Base-by-base conservation (phyloP, 345 rosid genomes). In the Salix udensis region DNA sequence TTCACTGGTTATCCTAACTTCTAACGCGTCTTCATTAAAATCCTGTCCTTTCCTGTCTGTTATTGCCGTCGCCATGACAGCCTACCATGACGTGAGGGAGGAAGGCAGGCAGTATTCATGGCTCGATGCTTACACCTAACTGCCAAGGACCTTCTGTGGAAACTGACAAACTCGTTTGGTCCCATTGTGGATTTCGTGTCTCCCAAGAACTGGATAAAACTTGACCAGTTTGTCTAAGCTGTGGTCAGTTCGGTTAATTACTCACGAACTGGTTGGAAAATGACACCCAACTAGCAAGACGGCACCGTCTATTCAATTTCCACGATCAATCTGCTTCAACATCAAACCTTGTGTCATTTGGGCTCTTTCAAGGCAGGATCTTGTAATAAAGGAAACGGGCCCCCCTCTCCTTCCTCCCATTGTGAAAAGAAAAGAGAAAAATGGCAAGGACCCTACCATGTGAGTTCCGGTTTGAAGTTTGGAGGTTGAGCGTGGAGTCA, bases 371-470 rank as follows among this genome's bases (percentile, higher is more conserved):
- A 46, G 18, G 52, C 52, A 46, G 4, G 52, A 46, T 46, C 19
- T 46, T 46, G 4, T 14, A 13, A 3, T 46, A 12, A 46, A 46
- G 52, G 52, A 46, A 46, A 42, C 46, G 18, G 52, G 0, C 16
- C 19, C 52, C 52, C 52, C 18, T 15, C 6, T 15, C 18, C 19
- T 46, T 14, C 19, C 4, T 14, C 6, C 52, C 52, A 4, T 46
- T 46, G 52, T 46, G 11, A n/a, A 14, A 52, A 69, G 4, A 53
- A 58, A 36, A 36, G 1, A 36, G n/a, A 36, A 36, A 36, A 36
- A 36, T 5, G 34, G 31, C 4, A 65, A 37, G 62, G 76, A 53
- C 23, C 84, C 84, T 62, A 83, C 86, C 86, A 80, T n/a, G 86
- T 83, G 86, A 67, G 8, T 3, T 36, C 8, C 39, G 44, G 62